Percentiles rank a stretch among this genome's conserved stretches.
Evolutionary conservation across 345 rosid species (phyloP).

Genomic region (Sisymbrium irio): DNA sequence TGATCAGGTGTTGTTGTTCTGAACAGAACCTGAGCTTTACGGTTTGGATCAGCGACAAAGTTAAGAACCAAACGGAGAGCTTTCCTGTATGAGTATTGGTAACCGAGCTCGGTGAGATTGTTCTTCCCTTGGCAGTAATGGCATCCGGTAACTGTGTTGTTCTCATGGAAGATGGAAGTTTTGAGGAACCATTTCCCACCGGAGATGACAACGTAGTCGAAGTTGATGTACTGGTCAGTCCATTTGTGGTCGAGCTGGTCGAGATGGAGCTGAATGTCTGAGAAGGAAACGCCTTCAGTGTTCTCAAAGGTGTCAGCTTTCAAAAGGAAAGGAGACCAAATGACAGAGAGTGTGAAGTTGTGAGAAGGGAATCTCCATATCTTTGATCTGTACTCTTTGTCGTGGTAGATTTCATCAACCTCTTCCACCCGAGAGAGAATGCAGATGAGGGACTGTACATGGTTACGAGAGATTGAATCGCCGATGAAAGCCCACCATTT

Average conservation of each 20-base stretch:
- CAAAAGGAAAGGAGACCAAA: slow-evolving; percentile 93
- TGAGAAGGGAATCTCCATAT: slow-evolving; percentile 77
- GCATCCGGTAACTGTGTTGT: slow-evolving; percentile 61
- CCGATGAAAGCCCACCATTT: slow-evolving; percentile 85
- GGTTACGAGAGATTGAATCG: slow-evolving; percentile 97
- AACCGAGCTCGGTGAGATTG: slow-evolving; percentile 75
- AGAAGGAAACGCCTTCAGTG: slow-evolving; percentile 61
- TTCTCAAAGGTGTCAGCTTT: slow-evolving; percentile 82
- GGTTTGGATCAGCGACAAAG: slow-evolving; percentile 57
- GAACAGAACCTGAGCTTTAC: slow-evolving; percentile 60
- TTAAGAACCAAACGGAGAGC: slow-evolving; percentile 53
- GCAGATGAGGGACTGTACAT: slow-evolving; percentile 85
- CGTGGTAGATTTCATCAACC: slow-evolving; percentile 74
- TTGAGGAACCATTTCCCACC: slow-evolving; percentile 98
- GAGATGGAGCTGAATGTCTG: slow-evolving; percentile 73
- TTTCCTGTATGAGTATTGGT: slow-evolving; percentile 63
- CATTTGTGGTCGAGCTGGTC: slow-evolving; percentile 75
- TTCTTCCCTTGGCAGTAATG: slow-evolving; percentile 67
- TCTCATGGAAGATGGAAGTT: slow-evolving; percentile 82
- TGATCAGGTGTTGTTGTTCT: slow-evolving; percentile 93
- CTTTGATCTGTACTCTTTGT: slow-evolving; percentile 66
- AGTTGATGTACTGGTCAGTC: slow-evolving; percentile 48
- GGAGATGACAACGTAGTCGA: slow-evolving; percentile 73
- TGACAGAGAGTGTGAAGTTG: slow-evolving; percentile 67
- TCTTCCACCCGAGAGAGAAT: slow-evolving; percentile 80